Evolutionary conservation across 2,329 filamentous ascomycete genomes (phyloP).

Genomic region (Colletotrichum limetticola): DNA sequence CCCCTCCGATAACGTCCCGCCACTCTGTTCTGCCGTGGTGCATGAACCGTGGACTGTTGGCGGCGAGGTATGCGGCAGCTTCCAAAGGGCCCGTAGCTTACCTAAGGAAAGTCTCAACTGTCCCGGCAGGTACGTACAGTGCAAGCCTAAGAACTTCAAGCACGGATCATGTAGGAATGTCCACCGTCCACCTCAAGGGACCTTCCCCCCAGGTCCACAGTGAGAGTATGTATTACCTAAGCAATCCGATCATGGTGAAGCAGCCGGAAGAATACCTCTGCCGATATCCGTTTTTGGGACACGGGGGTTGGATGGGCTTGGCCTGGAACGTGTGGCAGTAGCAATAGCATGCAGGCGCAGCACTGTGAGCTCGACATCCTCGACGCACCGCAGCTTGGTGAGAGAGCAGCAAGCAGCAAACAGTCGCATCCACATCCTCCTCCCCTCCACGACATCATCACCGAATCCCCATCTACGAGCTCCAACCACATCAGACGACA

Average conservation of each 20-base stretch:
- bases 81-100: not conserved
- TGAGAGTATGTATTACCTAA: too few species aligned
- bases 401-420: conserved; percentile 26
- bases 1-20: not conserved
- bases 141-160: not conserved
- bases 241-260: too few species aligned
- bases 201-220: not conserved
- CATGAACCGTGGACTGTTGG: not conserved
- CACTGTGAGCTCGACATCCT: conserved; percentile 18
- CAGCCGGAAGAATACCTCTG: not conserved
- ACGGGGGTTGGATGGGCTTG: not conserved
- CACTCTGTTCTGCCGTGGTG: not conserved
- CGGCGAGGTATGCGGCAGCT: too few species aligned
- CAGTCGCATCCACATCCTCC: conserved; percentile 26
- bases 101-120: too few species aligned
- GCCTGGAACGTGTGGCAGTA: conserved; percentile 1
- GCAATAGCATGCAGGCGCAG: not conserved
- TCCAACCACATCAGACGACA: conserved; percentile 35
- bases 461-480: conserved; percentile 1
- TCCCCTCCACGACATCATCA: conserved; percentile 8
- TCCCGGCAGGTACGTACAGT: too few species aligned
- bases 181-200: not conserved
- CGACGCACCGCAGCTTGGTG: conserved; percentile 28
- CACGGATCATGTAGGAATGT: not conserved
- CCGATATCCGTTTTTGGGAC: not conserved